Conservation (phyloP, 1,284 basidiomycete genomes). For the Cryptococcus maquisensis region DNA sequence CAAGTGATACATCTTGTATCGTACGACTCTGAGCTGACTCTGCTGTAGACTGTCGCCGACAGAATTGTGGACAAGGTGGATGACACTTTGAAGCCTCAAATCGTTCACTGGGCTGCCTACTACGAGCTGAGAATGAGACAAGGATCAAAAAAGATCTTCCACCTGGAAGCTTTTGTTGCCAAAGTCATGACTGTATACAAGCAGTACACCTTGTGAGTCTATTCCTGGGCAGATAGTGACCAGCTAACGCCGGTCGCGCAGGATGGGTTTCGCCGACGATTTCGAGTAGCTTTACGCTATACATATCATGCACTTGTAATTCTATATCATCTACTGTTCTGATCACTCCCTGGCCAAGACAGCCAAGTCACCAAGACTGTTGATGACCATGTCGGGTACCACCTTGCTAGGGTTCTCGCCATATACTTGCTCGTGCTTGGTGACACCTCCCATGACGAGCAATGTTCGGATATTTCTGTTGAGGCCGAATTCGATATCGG, state of each 20-base stretch:
- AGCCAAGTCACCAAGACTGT: conserved; percentile 69
- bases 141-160: conserved; percentile 92
- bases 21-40: background rate
- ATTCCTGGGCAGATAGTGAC: conserved; percentile 3
- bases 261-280: conserved; percentile 24
- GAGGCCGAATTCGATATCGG: conserved; percentile 81
- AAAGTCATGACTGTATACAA: conserved; percentile 48
- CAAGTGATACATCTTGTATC: conserved; percentile 38
- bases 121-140: conserved; percentile 88
- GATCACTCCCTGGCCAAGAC: conserved; percentile 26
- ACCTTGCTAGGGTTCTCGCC: conserved; percentile 66
- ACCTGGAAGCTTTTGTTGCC: conserved; percentile 72
- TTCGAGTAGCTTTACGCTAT: conserved; percentile 10
- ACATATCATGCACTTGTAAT: background rate
- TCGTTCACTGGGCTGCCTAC: conserved; percentile 94
- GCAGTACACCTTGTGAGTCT: conserved; percentile 33
- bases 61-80: conserved; percentile 81
- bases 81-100: conserved; percentile 78
- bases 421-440: conserved; percentile 63
- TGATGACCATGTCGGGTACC: conserved; percentile 75
- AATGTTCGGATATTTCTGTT: conserved; percentile 79
- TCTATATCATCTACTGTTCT: background rate
- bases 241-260: background rate
- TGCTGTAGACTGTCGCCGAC: conserved; percentile 75
- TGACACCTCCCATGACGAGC: conserved; percentile 89